phyloP scores from a whole-genome alignment of 306 rosid genomes.

The Quercus bicolor region DNA sequence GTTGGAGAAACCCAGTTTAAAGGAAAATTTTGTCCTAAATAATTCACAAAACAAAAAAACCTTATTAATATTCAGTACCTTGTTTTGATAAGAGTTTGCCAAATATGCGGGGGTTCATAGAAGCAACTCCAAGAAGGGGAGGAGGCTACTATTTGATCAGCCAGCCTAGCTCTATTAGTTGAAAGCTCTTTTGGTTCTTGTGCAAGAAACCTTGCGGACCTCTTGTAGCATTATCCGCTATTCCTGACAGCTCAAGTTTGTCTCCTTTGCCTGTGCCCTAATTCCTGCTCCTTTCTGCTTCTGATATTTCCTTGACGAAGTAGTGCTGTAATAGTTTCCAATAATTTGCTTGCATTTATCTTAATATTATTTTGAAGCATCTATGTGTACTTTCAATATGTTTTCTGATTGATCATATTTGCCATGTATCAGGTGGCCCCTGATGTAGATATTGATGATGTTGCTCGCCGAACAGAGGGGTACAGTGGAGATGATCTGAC shows the following conservation, averaged over 20 bases:
- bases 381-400: neutral
- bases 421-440: conserved; percentile 61
- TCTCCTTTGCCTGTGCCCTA: neutral
- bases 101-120: neutral
- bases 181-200: neutral
- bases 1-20: too few relatives aligned
- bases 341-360: neutral
- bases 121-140: neutral
- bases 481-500: conserved; percentile 99
- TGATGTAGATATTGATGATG: conserved; percentile 82
- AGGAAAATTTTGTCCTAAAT: too few relatives aligned
- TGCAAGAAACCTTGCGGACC: neutral
- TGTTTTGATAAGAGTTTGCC: neutral
- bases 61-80: neutral
- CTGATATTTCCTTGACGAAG: neutral
- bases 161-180: neutral
- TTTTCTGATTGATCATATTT: conserved; percentile 1
- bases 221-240: neutral
- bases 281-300: neutral
- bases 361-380: neutral
- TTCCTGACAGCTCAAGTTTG: neutral
- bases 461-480: conserved; percentile 93
- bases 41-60: neutral
- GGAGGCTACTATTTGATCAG: neutral
- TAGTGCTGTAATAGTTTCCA: neutral